phyloP scores from a whole-genome alignment of 2,329 filamentous ascomycete species.

The Beauveria sp. region DNA sequence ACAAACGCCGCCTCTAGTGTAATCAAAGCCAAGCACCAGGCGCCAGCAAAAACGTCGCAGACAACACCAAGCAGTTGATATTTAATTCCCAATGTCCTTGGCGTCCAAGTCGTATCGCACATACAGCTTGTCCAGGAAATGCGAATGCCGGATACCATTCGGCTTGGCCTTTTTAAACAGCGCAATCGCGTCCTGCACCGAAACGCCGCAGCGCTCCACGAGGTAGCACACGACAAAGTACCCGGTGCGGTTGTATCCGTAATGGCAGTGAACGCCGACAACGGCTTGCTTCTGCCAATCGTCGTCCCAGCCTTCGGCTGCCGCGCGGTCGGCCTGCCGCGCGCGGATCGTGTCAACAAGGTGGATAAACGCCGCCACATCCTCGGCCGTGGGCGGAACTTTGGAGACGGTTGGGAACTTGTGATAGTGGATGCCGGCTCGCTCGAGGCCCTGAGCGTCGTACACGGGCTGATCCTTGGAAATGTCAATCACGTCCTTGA shows the following conservation, averaged over 20 bases:
- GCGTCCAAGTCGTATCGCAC: slow-evolving; percentile 55
- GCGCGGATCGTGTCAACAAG: slow-evolving; percentile 53
- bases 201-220: slow-evolving; percentile 69
- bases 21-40: background rate
- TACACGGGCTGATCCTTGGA: slow-evolving; percentile 88
- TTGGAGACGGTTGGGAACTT: slow-evolving; percentile 93
- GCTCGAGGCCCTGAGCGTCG: slow-evolving; percentile 63
- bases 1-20: background rate
- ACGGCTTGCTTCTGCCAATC: slow-evolving; percentile 30
- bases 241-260: slow-evolving; percentile 90
- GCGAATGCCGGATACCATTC: slow-evolving; percentile 80
- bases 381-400: slow-evolving; percentile 60
- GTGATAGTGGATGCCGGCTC: slow-evolving; percentile 62
- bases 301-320: slow-evolving; percentile 32
- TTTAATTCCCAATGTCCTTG: background rate
- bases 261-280: slow-evolving; percentile 88
- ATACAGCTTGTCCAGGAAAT: slow-evolving; percentile 80
- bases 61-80: background rate
- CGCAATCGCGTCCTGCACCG: slow-evolving; percentile 69
- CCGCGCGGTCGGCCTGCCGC: slow-evolving; percentile 35
- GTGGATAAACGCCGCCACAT: slow-evolving; percentile 46
- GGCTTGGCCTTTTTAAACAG: slow-evolving; percentile 65
- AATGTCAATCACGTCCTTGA: slow-evolving; percentile 81
- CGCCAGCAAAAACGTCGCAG: background rate
- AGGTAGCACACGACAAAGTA: slow-evolving; percentile 87